These are phyloP conservation scores for Naumovozyma dairenensis DNA, from an alignment of 805 yeast species.

Conservation along the genomic window DNA sequence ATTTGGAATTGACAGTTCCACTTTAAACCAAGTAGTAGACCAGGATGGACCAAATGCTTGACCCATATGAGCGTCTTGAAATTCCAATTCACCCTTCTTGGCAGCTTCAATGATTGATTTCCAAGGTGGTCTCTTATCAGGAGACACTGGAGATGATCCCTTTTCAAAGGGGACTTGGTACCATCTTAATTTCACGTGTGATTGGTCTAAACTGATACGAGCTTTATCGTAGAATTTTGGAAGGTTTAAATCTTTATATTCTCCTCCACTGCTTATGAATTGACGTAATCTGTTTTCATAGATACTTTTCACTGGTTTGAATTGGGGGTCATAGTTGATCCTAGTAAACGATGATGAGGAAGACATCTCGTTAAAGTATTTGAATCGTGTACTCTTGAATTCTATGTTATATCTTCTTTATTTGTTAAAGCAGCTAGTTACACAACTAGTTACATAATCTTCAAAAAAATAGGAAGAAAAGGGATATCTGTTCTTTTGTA, in stretches of 20 bases:
- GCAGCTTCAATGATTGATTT: slow-evolving; percentile 19
- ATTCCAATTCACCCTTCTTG: slow-evolving; percentile 30
- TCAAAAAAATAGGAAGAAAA: no score
- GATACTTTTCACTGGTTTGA: slow-evolving; percentile 55
- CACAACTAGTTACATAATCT: no score
- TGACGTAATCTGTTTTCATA: slow-evolving; percentile 50
- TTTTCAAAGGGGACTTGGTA: slow-evolving; percentile 59
- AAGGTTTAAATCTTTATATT: slow-evolving; percentile 58
- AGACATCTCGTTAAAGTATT: slow-evolving; percentile 11
- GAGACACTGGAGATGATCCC: slow-evolving; percentile 33
- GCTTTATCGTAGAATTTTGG: slow-evolving; percentile 70
- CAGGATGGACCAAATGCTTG: slow-evolving; percentile 88
- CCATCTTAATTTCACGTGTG: slow-evolving; percentile 48
- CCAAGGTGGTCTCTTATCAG: slow-evolving; percentile 30
- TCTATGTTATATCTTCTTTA: no score
- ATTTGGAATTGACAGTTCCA: slow-evolving; percentile 54
- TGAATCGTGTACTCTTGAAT: no score
- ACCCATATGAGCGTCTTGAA: slow-evolving; percentile 52
- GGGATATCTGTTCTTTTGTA: no score
- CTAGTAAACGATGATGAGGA: slow-evolving; percentile 14
- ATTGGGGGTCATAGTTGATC: slow-evolving; percentile 38
- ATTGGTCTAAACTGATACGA: slow-evolving; percentile 35
- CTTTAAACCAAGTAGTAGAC: slow-evolving; percentile 91
- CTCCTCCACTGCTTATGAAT: slow-evolving; percentile 63
- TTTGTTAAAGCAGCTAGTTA: no score